Percentiles rank a stretch among this genome's conserved stretches.
phyloP scores from a whole-genome alignment of 176 grass and related monocot genomes.

The Ananas comosus region DNA sequence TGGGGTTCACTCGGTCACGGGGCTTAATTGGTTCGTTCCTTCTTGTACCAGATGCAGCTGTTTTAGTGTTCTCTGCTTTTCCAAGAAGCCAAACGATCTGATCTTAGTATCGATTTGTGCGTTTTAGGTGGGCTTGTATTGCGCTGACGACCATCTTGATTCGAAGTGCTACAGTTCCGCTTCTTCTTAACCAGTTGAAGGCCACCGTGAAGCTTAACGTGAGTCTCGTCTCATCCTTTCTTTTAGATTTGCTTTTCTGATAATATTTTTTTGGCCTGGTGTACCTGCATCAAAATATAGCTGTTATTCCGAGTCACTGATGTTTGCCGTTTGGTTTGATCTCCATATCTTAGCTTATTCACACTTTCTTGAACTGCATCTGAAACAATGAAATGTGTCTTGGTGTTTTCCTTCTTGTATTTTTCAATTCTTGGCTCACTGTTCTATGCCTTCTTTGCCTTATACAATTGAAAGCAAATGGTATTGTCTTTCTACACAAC shows the following conservation, averaged over 20 bases:
- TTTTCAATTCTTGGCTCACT: no score
- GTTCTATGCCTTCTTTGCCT: no score
- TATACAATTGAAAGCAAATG: no score
- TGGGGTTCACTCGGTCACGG: constrained; percentile 51
- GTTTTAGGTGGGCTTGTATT: constrained; percentile 82
- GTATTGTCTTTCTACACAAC: no score
- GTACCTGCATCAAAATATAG: no score
- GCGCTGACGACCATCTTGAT: constrained; percentile 73
- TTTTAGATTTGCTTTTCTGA: neutral
- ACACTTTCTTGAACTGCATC: no score
- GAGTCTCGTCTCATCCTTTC: constrained; percentile 9
- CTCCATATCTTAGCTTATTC: no score
- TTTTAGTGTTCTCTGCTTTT: no score
- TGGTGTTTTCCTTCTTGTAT: no score
- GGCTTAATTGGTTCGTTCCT: constrained; percentile 49
- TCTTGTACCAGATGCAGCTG: neutral
- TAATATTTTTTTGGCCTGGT: neutral
- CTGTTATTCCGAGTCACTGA: no score
- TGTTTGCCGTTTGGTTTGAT: no score
- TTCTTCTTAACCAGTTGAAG: constrained; percentile 68
- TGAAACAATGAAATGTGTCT: no score
- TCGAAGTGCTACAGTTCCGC: constrained; percentile 44
- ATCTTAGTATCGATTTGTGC: constrained; percentile 9
- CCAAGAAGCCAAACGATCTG: neutral
- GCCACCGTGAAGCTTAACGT: constrained; percentile 50